Conservation (phyloP, 2,329 filamentous ascomycete species). For the Huntiella moniliformis region DNA sequence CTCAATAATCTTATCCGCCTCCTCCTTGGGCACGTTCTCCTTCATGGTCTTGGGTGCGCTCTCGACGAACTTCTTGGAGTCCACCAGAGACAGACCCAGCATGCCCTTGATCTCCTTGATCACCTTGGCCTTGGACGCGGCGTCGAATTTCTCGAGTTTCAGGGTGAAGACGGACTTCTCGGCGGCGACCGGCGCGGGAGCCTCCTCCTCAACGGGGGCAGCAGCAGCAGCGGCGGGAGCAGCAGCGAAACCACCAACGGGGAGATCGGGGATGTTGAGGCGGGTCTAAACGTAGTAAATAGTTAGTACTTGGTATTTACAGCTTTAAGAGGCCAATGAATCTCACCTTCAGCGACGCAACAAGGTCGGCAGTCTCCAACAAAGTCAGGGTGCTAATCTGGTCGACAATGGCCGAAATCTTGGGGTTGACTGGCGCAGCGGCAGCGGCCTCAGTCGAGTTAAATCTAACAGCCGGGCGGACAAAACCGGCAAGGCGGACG, state of each 20-base stretch:
- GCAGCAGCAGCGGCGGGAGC: constrained; percentile 40
- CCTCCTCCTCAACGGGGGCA: constrained; percentile 48
- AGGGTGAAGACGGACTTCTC: constrained; percentile 97
- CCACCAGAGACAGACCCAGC: constrained; percentile 86
- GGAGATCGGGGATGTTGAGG: constrained; percentile 95
- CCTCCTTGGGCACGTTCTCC: constrained; percentile 96
- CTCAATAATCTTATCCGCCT: constrained; percentile 95
- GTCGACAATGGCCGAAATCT: constrained; percentile 88
- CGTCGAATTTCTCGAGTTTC: constrained; percentile 81
- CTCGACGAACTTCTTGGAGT: constrained; percentile 99
- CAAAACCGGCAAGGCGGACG: constrained; percentile 24
- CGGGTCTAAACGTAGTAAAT: constrained; percentile 10
- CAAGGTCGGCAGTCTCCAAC: constrained; percentile 90
- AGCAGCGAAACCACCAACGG: constrained; percentile 75
- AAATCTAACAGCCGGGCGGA: constrained; percentile 39
- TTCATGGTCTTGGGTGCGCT: constrained; percentile 96
- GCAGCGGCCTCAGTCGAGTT: constrained; percentile 58
- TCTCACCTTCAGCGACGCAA: constrained; percentile 79
- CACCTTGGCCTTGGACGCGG: constrained; percentile 84
- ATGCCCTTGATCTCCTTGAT: constrained; percentile 99
- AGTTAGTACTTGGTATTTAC: neutral
- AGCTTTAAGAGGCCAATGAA: neutral
- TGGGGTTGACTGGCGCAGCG: constrained; percentile 48
- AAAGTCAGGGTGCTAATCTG: constrained; percentile 97
- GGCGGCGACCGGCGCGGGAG: constrained; percentile 70